phyloP scores from a whole-genome alignment of 2,329 filamentous ascomycete species.

The Trichoderma sp. region DNA sequence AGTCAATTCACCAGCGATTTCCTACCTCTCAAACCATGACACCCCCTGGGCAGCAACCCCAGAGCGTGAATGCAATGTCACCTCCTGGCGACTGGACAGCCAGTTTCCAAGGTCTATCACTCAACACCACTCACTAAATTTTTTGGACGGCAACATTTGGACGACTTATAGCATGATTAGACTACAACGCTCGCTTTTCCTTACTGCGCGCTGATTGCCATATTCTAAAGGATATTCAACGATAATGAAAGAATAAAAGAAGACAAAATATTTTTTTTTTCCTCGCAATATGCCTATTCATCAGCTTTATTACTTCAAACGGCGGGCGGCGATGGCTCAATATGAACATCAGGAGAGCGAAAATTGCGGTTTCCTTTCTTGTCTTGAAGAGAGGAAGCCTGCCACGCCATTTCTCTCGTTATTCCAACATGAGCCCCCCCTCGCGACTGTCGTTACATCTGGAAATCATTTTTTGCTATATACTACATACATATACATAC shows the following conservation, averaged over 20 bases:
- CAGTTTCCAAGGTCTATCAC: slow-evolving; percentile 70
- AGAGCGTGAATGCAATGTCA: slow-evolving; percentile 45
- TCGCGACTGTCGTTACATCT: slow-evolving; percentile 18
- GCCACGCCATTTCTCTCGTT: neutral
- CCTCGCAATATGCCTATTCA: neutral
- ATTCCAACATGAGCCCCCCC: neutral
- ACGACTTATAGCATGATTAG: slow-evolving; percentile 19
- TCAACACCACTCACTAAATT: slow-evolving; percentile 62
- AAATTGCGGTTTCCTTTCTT: neutral
- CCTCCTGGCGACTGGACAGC: slow-evolving; percentile 61
- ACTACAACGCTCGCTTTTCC: slow-evolving; percentile 17
- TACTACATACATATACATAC: slow-evolving; percentile 24
- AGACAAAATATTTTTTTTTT: slow-evolving; percentile 23
- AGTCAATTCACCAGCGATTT: slow-evolving; percentile 51
- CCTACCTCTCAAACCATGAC: slow-evolving; percentile 44
- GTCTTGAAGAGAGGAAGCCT: neutral
- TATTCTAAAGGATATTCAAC: slow-evolving; percentile 10
- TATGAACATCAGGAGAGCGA: neutral
- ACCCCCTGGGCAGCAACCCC: slow-evolving; percentile 40
- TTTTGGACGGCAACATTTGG: neutral
- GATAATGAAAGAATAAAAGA: slow-evolving; percentile 23
- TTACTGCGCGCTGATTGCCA: slow-evolving; percentile 6
- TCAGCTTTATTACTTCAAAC: neutral
- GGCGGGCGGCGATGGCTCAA: slow-evolving; percentile 4
- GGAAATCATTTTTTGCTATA: slow-evolving; percentile 20